These are phyloP conservation scores for Stellera chamaejasme DNA, from an alignment of 345 rosid genomes.

Conservation along the genomic window DNA sequence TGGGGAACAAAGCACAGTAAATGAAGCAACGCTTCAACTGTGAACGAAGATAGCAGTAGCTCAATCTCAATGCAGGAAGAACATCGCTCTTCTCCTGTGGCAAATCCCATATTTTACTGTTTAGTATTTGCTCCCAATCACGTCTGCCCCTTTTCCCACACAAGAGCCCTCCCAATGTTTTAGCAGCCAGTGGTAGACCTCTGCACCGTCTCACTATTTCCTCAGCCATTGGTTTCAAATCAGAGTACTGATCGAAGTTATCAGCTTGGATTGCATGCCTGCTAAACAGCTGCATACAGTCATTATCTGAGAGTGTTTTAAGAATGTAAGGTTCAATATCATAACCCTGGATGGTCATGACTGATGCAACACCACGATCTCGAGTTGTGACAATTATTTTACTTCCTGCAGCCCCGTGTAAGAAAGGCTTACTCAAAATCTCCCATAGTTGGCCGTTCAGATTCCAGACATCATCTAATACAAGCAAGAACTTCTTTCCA, in stretches of 20 bases:
- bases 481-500: not conserved
- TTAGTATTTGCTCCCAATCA: conserved; percentile 13
- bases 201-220: conserved; percentile 11
- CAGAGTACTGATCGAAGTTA: conserved; percentile 2
- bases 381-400: conserved; percentile 28
- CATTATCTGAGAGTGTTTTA: conserved; percentile 7
- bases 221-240: conserved; percentile 9
- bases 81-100: not conserved
- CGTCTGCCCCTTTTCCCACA: not conserved
- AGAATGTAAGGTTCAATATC: not conserved
- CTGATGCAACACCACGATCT: conserved; percentile 6
- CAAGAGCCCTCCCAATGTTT: conserved; percentile 8
- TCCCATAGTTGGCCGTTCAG: not conserved
- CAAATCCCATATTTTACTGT: conserved; percentile 13
- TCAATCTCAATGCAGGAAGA: conserved; percentile 12
- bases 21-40: conserved; percentile 8
- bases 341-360: conserved; percentile 6
- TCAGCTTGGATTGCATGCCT: conserved; percentile 11
- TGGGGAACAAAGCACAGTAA: conserved; percentile 12
- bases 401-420: conserved; percentile 5
- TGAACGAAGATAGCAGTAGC: conserved; percentile 12
- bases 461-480: conserved; percentile 6
- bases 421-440: not conserved
- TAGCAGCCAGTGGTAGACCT: conserved; percentile 13
- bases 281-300: conserved; percentile 13